These are phyloP conservation scores for Cutaneotrichosporon dermatis DNA, from an alignment of 1,284 basidiomycete species.

Conservation along the genomic window DNA sequence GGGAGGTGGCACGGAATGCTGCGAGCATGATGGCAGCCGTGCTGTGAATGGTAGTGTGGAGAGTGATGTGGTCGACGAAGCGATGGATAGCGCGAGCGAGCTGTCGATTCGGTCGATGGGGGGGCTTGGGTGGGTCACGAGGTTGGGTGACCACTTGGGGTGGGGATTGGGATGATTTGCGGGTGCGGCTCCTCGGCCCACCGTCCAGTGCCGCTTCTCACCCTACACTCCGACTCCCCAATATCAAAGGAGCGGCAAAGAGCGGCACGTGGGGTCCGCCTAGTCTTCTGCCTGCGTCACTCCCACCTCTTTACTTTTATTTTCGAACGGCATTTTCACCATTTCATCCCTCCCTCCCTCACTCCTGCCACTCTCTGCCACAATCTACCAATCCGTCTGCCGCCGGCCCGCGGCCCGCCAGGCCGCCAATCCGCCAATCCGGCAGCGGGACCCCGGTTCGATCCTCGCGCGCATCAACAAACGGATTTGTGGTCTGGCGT, in stretches of 20 bases:
- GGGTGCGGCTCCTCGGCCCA: neutral
- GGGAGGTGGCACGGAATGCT: constrained; percentile 1
- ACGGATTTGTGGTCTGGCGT: too few relatives aligned
- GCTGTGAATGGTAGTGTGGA: neutral
- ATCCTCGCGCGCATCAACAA: too few relatives aligned
- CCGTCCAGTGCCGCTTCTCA: constrained; percentile 1
- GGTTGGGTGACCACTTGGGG: neutral
- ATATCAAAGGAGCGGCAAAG: neutral
- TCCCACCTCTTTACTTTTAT: neutral
- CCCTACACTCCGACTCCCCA: neutral
- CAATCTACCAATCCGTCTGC: neutral
- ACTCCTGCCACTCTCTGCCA: neutral
- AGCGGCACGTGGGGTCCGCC: neutral
- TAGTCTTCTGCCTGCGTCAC: neutral
- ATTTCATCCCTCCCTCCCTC: neutral
- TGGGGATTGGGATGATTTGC: neutral
- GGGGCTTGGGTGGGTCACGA: neutral
- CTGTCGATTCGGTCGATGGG: neutral
- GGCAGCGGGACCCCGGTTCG: too few relatives aligned
- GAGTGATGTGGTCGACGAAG: neutral
- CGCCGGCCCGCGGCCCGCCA: too few relatives aligned
- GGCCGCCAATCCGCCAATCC: too few relatives aligned
- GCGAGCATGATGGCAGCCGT: constrained; percentile 1
- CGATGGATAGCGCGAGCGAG: neutral
- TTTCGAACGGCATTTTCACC: too few relatives aligned